Percentiles rank a stretch among this genome's conserved stretches.
These are phyloP conservation scores for Musa balbisiana DNA, from an alignment of 202 grass and related monocot genomes.

Conservation along the genomic window DNA sequence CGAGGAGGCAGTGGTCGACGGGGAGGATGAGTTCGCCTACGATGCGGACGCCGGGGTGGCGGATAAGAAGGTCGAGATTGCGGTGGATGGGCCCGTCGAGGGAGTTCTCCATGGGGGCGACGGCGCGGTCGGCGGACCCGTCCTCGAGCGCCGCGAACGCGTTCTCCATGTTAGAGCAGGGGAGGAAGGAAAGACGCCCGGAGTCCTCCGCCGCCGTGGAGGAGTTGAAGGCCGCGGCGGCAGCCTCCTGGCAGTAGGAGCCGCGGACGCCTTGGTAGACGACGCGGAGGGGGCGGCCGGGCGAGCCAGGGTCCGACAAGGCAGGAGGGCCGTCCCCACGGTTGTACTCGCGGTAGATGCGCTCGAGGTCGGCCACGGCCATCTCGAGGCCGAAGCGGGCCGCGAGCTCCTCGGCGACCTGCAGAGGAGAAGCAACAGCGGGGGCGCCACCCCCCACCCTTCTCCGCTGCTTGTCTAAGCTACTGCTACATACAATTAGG, in stretches of 20 bases:
- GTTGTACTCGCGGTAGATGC: not conserved
- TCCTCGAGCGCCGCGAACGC: conserved; percentile 28
- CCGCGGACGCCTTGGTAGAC: conserved; percentile 29
- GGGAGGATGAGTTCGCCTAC: conserved; percentile 23
- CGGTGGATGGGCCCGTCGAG: conserved; percentile 27
- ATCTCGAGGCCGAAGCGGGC: conserved; percentile 7
- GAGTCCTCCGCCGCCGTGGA: not conserved
- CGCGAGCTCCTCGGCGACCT: conserved; percentile 6
- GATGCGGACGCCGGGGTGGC: conserved; percentile 27
- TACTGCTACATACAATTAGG: not conserved
- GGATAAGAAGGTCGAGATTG: conserved; percentile 32
- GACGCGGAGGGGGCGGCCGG: conserved; percentile 13
- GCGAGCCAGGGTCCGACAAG: not conserved
- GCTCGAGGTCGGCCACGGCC: conserved; percentile 21
- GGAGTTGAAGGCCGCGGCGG: conserved; percentile 12
- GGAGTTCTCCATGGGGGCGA: conserved; percentile 28
- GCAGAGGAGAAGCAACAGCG: not conserved
- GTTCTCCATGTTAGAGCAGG: conserved; percentile 19
- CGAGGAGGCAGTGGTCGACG: conserved; percentile 33
- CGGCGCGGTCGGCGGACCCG: conserved; percentile 19
- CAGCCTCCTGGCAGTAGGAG: conserved; percentile 34
- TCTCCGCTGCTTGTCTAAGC: not conserved
- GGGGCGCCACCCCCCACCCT: not conserved
- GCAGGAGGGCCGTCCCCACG: not conserved
- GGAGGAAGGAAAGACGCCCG: not conserved